Evolutionary conservation across 1,139 yeast species (phyloP), one percentile per base, ranked within the genome.

Genomic region (Yamadazyma diospyri): DNA sequence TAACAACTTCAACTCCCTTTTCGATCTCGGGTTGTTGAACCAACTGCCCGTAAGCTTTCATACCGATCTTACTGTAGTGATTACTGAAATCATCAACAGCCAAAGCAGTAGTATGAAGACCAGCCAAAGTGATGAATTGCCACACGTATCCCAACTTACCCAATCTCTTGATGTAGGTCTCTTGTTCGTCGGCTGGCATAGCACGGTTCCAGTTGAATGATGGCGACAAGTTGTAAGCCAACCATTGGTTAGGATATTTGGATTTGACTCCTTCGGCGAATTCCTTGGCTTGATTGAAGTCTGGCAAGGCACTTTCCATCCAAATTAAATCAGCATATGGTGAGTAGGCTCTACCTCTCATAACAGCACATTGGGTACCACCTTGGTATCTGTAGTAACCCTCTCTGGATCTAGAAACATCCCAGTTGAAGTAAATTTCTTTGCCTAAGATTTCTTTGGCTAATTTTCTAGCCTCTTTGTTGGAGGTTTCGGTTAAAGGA

Each of bases 241-340:
- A 76, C 97, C 96, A 88, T 65, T 88, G 92, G 50, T 85, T 72
- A 51, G 97, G 97, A 63, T 61, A 82, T 41, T 73, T 72, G 30
- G 79, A 74, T 61, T 81, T 81, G 51, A 88, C 94, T 55, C 97
- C 97, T 26, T 79, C 84, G 38, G 97, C 94, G 54, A 89, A 92
- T 64, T 88, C 96, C 65, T 82, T 78, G 46, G 97, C 97, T 70
- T 92, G 97, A 41, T 70, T 75, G 66, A 75, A 89, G 62, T 88
- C 96, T 50, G 98, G 97, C 48, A 86, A 77, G 62, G 94, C 92
- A 43, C 95, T 84, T 72, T 92, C 97, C 97, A 92, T 89, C 98
- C 98, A 92, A 51, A 89, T 82, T 70, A 92, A 74, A 64, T 92
- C 98, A 37, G 94, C 88, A 63, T 82, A 89, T 46, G 97, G 97